Percentiles rank a stretch among this genome's conserved stretches.
These are phyloP conservation scores for Arxiozyma telluris DNA, from an alignment of 1,139 yeast species.

Conservation along the genomic window DNA sequence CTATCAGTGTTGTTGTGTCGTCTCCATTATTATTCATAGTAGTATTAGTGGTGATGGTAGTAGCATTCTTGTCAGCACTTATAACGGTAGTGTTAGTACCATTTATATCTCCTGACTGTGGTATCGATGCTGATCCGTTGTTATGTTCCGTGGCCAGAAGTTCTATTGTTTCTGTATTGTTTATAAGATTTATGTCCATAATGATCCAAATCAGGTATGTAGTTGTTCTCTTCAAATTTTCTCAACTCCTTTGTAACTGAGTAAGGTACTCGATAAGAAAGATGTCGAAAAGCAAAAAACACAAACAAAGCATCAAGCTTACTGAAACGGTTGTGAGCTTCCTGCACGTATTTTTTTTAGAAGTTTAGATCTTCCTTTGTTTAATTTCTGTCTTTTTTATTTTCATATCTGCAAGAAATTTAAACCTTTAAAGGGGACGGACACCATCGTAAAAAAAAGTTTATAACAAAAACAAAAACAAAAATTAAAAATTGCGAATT, in stretches of 20 bases:
- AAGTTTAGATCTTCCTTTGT: neutral
- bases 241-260: no score
- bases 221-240: no score
- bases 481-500: no score
- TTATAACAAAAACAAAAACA: no score
- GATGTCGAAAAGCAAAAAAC: no score
- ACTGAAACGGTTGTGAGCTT: neutral
- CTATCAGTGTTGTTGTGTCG: conserved; percentile 1
- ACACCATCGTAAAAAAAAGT: no score
- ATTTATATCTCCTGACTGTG: neutral
- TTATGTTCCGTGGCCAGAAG: neutral
- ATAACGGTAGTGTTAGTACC: neutral
- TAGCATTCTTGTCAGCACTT: neutral
- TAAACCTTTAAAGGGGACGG: neutral
- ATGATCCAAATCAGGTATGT: neutral
- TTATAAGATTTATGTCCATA: neutral
- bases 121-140: neutral
- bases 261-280: no score
- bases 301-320: neutral
- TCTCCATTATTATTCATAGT: neutral
- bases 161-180: neutral
- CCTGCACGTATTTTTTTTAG: neutral
- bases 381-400: no score
- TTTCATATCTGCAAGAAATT: neutral
- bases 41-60: neutral